A percentile compares a stretch with the other conserved stretches of the same genome.
Evolutionary conservation across 495 filamentous ascomycete genomes (phyloP).

Genomic region (Penicillium chermesinum): DNA sequence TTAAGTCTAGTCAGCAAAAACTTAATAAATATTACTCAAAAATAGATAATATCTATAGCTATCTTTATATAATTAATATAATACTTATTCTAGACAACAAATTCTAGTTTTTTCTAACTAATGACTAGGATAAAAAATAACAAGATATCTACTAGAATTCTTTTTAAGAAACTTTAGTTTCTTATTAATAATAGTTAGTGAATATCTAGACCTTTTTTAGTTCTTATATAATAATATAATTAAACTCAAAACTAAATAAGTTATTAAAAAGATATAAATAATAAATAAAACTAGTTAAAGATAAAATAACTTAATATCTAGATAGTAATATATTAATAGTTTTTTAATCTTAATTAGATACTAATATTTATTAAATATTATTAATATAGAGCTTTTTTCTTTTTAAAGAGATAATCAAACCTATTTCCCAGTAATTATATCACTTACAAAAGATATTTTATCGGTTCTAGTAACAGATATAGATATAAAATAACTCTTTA

Average conservation of each 20-base stretch:
- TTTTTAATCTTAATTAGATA: no score
- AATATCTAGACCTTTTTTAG: no score
- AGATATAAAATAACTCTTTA: constrained; percentile 14
- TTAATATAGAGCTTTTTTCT: neutral
- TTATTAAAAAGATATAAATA: constrained; percentile 8
- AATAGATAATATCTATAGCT: constrained; percentile 3
- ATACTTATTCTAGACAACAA: constrained; percentile 16
- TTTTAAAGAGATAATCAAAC: constrained; percentile 6
- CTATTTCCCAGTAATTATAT: constrained; percentile 4
- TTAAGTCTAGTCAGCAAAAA: constrained; percentile 6
- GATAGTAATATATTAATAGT: no score
- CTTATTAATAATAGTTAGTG: no score
- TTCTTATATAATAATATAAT: neutral
- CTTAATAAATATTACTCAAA: constrained; percentile 13
- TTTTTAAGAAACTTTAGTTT: neutral
- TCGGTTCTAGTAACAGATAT: constrained; percentile 7
- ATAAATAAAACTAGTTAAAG: no score
- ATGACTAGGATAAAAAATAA: constrained; percentile 7
- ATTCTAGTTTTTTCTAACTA: constrained; percentile 18
- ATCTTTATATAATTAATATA: constrained; percentile 19
- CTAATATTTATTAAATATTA: neutral
- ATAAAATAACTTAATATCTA: no score
- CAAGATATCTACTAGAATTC: neutral
- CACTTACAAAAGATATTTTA: constrained; percentile 4
- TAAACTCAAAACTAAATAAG: constrained; percentile 2